Base-by-base conservation (phyloP, 23 red algal species). In the Gracilaria vermiculophylla region DNA sequence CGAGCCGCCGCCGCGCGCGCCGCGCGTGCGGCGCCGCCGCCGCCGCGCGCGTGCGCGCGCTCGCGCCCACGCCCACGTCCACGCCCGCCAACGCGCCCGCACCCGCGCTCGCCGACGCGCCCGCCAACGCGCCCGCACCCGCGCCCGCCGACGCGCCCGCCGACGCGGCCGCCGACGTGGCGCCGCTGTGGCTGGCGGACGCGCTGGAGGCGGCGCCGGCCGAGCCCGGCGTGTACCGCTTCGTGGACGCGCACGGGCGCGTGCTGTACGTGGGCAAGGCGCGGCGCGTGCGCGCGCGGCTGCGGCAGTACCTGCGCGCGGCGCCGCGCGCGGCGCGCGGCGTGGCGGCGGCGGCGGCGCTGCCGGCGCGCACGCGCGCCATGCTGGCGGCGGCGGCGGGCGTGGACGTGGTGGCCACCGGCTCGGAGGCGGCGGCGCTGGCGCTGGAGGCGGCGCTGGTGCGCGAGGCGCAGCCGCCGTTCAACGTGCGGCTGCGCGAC, bases 401-500 rank as follows among this genome's bases (percentile, higher is more conserved):
- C 39, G 42, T 96, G 2, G 87, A 92, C 25, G 80, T 91, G 32
- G 62, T 96, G 32, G 61, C 92, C 34, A 96, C 94, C 0, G 28
- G 54, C 10, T 45, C 80, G 12, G 86, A 96, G 81, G 94, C 80
- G 2, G 94, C 86, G 42, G 94, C 94, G 62, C 80, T 96, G 24
- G 94, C 87, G 3, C 56, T 96, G 16, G 94, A 96, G 62, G 79
- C 94, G 19, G 52, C 82, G 29, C 52, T 96, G 27, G 87, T 96
- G 7, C 82, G 64, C 37, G 73, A 85, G 34, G 29, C 40, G 1
- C 86, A 77, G 27, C 94, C 87, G 19, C 62, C 57, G 28, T 96
- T 87, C 60, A 96, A 96, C 49, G 82, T 90, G 11, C 61, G 91
- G 75, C 87, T 91, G 53, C 91, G 92, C 45, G 94, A 96, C 56